Evolutionary conservation across 2,329 filamentous ascomycete species (phyloP).

Genomic region (Penicillium sp.): DNA sequence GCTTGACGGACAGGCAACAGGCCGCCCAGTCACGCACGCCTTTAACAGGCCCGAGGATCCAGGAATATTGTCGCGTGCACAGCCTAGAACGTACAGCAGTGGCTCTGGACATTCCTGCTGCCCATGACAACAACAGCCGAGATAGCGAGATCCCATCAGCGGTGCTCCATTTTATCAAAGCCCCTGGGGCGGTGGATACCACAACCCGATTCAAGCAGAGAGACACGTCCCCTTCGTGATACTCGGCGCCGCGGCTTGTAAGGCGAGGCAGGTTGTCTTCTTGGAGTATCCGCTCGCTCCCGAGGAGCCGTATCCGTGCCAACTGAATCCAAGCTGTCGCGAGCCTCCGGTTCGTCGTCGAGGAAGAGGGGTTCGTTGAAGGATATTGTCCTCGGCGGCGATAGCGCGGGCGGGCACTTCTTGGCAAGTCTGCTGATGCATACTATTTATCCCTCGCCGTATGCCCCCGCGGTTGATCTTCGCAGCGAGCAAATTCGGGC

Average conservation of each 20-base stretch:
- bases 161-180: not conserved
- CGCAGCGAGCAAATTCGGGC: not conserved
- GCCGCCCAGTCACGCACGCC: not conserved
- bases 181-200: not conserved
- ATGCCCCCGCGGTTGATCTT: not conserved
- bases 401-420: not conserved
- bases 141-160: not conserved
- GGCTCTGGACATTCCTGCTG: too few species aligned
- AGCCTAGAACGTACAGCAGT: not conserved
- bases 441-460: not conserved
- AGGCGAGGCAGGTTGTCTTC: not conserved
- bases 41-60: not conserved
- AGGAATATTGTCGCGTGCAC: not conserved
- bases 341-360: not conserved
- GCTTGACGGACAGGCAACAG: not conserved
- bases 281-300: not conserved
- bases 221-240: not conserved
- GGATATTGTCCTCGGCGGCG: not conserved
- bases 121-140: not conserved
- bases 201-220: not conserved
- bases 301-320: not conserved
- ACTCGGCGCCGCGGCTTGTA: not conserved
- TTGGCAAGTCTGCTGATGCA: not conserved
- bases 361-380: not conserved
- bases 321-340: not conserved